phyloP scores from a whole-genome alignment of 2,329 filamentous ascomycete species.

The Fusarium guadeloupense region DNA sequence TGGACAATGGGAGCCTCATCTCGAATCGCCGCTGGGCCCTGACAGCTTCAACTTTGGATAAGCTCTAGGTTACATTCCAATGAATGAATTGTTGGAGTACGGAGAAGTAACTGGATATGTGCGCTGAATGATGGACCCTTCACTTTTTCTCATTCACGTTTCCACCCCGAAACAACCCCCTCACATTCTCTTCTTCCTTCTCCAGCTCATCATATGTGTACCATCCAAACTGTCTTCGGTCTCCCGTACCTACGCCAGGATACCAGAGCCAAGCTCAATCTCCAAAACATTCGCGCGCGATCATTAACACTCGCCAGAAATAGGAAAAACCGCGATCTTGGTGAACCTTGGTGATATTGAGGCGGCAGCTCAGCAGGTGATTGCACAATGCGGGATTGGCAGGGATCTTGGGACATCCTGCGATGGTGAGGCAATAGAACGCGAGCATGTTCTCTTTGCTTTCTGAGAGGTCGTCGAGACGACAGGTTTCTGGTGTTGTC shows the following conservation, averaged over 20 bases:
- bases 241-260: background rate
- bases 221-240: constrained; percentile 3
- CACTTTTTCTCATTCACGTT: too few relatives aligned
- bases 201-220: background rate
- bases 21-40: too few relatives aligned
- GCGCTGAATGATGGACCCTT: too few relatives aligned
- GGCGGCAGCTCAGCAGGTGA: background rate
- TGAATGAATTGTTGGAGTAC: too few relatives aligned
- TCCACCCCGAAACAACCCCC: accelerated
- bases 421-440: background rate
- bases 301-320: background rate
- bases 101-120: too few relatives aligned
- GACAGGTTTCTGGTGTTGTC: background rate
- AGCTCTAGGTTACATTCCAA: too few relatives aligned
- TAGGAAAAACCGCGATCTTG: background rate
- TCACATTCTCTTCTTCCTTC: background rate
- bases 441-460: background rate
- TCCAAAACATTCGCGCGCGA: background rate
- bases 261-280: background rate
- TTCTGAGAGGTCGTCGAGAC: background rate
- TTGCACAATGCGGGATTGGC: background rate
- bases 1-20: too few relatives aligned
- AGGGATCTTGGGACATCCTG: background rate
- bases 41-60: too few relatives aligned
- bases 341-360: background rate